These are phyloP conservation scores for Thalassiosira mediterranea DNA, from an alignment of 352 stramenopile species.

Conservation along the genomic window DNA sequence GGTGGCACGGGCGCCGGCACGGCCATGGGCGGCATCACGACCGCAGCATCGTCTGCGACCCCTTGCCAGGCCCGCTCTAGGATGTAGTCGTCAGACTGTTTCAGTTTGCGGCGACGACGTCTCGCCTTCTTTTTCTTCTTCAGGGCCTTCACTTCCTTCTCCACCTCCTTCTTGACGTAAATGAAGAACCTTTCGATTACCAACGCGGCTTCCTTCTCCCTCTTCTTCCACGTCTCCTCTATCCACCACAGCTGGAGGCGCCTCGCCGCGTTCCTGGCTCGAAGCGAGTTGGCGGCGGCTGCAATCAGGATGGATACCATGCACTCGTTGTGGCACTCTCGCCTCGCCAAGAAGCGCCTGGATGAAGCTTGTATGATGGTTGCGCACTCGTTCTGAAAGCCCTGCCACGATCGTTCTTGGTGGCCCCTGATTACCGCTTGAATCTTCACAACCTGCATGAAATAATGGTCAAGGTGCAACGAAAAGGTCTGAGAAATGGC, in stretches of 20 bases:
- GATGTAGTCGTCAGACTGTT: slow-evolving; percentile 63
- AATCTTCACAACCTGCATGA: slow-evolving; percentile 58
- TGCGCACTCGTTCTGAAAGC: slow-evolving; percentile 65
- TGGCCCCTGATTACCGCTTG: slow-evolving; percentile 66
- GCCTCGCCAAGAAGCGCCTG: slow-evolving; percentile 48
- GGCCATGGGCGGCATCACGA: slow-evolving; percentile 1
- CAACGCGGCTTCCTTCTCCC: slow-evolving; percentile 50
- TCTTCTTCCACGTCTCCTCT: slow-evolving; percentile 24
- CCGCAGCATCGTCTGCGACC: slow-evolving; percentile 51
- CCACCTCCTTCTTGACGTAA: slow-evolving; percentile 60
- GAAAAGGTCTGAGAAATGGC: too few species aligned
- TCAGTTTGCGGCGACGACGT: slow-evolving; percentile 38
- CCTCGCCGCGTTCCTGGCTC: slow-evolving; percentile 48
- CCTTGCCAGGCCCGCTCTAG: slow-evolving; percentile 73
- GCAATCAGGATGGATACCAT: slow-evolving; percentile 57
- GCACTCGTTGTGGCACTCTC: slow-evolving; percentile 47
- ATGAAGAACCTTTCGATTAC: slow-evolving; percentile 65
- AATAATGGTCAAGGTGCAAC: too few species aligned
- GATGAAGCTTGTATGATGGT: slow-evolving; percentile 70
- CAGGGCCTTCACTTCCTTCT: slow-evolving; percentile 58
- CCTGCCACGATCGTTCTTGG: slow-evolving; percentile 49
- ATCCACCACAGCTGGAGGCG: slow-evolving; percentile 41
- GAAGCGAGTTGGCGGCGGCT: slow-evolving; percentile 45
- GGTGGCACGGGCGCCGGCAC: slow-evolving; percentile 1
- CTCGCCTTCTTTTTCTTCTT: slow-evolving; percentile 66